A percentile compares a stretch with the other conserved stretches of the same genome.
Evolutionary conservation across 371 early-diverging fungal genomes (phyloP).

Genomic region (Massospora cicadina): DNA sequence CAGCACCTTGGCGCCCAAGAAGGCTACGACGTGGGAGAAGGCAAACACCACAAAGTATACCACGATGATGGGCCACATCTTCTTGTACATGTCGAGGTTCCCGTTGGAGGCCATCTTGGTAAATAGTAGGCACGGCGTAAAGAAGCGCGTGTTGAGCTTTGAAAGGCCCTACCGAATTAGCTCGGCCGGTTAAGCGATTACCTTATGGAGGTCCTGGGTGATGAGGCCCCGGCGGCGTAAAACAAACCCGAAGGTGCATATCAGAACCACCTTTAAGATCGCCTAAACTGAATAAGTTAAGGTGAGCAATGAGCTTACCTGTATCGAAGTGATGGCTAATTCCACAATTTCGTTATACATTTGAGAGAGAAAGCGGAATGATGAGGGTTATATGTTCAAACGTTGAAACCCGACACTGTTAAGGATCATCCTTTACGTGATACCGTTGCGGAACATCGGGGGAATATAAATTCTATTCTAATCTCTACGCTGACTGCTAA

Average conservation of each 20-base stretch:
- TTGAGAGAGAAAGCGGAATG: no score
- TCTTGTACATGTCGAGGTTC: not conserved
- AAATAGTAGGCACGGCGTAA: slow-evolving; percentile 2
- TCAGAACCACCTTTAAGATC: slow-evolving; percentile 10
- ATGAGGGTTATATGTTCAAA: no score
- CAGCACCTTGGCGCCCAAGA: slow-evolving; percentile 21
- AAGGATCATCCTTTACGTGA: no score
- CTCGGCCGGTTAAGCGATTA: not conserved
- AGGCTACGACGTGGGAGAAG: slow-evolving; percentile 23
- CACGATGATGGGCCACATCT: not conserved
- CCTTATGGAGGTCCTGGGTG: slow-evolving; percentile 8
- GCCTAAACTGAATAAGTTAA: slow-evolving; percentile 5
- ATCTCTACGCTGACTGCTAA: no score
- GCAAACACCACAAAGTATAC: not conserved
- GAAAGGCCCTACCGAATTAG: not conserved
- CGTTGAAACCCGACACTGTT: no score
- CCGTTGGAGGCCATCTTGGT: slow-evolving; percentile 7
- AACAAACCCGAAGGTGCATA: slow-evolving; percentile 7
- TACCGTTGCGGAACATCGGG: no score
- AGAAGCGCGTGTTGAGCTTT: not conserved
- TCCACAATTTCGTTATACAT: not conserved
- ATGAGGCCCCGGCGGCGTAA: slow-evolving; percentile 2
- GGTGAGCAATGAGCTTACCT: not conserved
- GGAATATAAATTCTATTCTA: no score
- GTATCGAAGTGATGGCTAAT: not conserved